Conservation (phyloP, 495 filamentous ascomycete genomes). For the Xylaria curta region DNA sequence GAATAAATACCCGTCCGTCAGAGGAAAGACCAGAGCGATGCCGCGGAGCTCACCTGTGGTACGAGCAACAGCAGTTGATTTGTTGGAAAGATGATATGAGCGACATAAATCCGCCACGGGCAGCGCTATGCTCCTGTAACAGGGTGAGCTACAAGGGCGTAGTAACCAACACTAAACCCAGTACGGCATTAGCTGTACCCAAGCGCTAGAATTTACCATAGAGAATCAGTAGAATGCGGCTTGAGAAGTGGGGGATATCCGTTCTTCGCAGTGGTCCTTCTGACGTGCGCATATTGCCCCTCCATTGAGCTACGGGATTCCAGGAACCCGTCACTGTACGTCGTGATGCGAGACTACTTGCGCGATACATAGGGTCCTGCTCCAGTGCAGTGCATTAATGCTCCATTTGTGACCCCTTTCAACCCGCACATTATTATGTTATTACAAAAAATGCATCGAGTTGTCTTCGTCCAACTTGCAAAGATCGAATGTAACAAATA, state of each 20-base stretch:
- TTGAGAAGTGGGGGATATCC: constrained; percentile 24
- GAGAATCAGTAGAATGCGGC: neutral
- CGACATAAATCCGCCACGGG: constrained; percentile 32
- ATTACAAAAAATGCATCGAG: neutral
- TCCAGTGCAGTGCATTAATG: neutral
- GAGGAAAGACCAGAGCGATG: constrained; percentile 19
- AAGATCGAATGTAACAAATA: neutral
- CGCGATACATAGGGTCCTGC: constrained; percentile 4
- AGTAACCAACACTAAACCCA: constrained; percentile 7
- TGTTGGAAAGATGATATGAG: constrained; percentile 44
- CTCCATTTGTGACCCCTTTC: neutral
- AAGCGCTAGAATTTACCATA: constrained; percentile 5
- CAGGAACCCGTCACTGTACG: constrained; percentile 12
- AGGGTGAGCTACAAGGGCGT: constrained; percentile 9
- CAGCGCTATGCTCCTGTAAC: constrained; percentile 6
- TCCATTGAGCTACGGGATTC: constrained; percentile 2
- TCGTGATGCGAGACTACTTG: constrained; percentile 15
- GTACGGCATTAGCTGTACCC: neutral
- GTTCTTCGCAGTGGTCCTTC: constrained; percentile 12
- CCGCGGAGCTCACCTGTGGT: constrained; percentile 32
- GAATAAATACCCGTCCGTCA: constrained; percentile 27
- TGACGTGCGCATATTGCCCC: constrained; percentile 21
- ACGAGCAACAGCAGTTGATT: constrained; percentile 34
- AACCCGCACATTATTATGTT: constrained; percentile 7
- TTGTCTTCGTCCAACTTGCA: neutral